Conservation (phyloP, 805 yeast species). For the Saturnispora serradocipensis region DNA sequence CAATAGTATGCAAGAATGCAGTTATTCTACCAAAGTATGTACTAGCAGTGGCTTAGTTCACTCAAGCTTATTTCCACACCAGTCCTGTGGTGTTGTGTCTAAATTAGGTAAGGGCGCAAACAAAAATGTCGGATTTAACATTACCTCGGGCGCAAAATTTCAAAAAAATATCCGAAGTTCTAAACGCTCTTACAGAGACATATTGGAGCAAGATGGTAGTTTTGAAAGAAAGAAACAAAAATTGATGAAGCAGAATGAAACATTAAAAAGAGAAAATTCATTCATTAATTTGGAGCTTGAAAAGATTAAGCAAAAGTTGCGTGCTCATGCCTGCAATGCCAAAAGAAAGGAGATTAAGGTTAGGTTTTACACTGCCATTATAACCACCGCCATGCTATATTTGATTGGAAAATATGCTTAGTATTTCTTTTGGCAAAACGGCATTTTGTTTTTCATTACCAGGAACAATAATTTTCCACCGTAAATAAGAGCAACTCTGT, state of each 20-base stretch:
- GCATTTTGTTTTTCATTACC: not conserved
- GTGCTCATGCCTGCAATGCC: constrained; percentile 29
- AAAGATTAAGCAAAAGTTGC: not conserved
- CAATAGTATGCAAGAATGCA: no score
- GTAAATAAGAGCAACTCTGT: not conserved
- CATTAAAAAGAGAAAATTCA: not conserved
- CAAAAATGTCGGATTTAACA: not conserved
- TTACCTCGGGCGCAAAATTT: not conserved
- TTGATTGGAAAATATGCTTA: not conserved
- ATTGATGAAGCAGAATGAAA: not conserved
- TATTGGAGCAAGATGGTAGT: not conserved
- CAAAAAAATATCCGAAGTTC: not conserved
- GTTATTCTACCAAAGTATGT: not conserved
- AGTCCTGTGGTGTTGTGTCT: not conserved
- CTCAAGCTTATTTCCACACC: not conserved
- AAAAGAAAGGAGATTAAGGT: constrained; percentile 14
- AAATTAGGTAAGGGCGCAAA: not conserved
- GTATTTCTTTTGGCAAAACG: not conserved
- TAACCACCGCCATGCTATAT: not conserved
- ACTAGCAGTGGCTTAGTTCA: not conserved
- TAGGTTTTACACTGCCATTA: not conserved
- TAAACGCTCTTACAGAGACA: not conserved
- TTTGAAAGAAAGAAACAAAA: not conserved
- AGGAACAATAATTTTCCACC: not conserved
- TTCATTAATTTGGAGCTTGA: not conserved